phyloP scores from a whole-genome alignment of 31 red algal species.

The Endocladia muricata region DNA sequence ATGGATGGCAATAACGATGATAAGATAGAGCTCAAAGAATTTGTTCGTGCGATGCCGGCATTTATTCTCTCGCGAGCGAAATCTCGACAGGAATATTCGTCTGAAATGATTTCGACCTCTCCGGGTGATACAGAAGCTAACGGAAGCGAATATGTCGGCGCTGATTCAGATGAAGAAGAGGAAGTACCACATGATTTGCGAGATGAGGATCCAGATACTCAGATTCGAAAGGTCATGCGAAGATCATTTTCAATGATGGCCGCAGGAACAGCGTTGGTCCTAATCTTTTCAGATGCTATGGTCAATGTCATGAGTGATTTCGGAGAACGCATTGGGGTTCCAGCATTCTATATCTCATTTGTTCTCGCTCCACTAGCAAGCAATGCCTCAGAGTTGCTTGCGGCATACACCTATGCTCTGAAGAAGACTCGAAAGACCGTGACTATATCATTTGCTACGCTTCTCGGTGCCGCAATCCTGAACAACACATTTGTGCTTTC shows the following conservation, averaged over 20 bases:
- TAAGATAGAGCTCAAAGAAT: conserved; percentile 67
- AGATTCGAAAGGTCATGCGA: conserved; percentile 43
- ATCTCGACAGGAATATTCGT: background rate
- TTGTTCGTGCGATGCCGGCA: conserved; percentile 51
- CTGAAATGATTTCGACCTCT: background rate
- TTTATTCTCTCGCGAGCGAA: conserved; percentile 36
- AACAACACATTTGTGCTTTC: conserved; percentile 85
- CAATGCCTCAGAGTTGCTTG: conserved; percentile 82
- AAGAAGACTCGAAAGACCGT: conserved; percentile 78
- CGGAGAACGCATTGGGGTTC: conserved; percentile 59
- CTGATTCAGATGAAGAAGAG: conserved; percentile 63
- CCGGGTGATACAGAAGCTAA: conserved; percentile 1
- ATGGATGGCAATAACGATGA: conserved; percentile 56
- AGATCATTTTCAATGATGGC: conserved; percentile 70
- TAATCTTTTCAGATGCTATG: conserved; percentile 84
- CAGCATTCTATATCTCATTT: conserved; percentile 77
- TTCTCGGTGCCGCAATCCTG: conserved; percentile 81
- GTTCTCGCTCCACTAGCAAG: conserved; percentile 77
- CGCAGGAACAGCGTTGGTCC: conserved; percentile 57
- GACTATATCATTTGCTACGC: conserved; percentile 78
- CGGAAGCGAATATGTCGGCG: background rate
- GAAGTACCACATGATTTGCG: conserved; percentile 71
- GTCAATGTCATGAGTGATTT: conserved; percentile 66
- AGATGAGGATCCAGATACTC: conserved; percentile 50
- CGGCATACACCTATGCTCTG: conserved; percentile 55